Evolutionary conservation across 2,329 filamentous ascomycete species (phyloP).

Genomic region (Metarhizium sp.): DNA sequence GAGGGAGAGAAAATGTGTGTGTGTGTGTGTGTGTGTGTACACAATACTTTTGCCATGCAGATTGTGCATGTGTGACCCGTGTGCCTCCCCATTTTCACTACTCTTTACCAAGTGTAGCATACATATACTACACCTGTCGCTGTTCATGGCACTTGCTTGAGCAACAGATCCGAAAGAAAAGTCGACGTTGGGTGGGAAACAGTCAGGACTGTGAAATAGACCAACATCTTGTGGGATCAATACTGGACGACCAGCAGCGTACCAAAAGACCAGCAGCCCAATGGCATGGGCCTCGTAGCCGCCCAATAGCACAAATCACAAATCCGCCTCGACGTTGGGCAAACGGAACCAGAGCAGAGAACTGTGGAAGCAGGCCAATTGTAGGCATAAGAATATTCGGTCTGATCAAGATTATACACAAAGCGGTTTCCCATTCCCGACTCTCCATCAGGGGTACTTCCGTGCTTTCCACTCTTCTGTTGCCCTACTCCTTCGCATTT

Average conservation of each 20-base stretch:
- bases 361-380: neutral
- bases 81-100: too few relatives aligned
- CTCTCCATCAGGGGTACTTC: neutral
- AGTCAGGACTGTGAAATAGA: neutral
- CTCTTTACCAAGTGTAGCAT: neutral
- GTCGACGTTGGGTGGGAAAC: neutral
- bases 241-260: neutral
- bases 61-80: too few relatives aligned
- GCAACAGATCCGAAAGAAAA: neutral
- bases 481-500: constrained; percentile 18
- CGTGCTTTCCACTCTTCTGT: too few relatives aligned
- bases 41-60: too few relatives aligned
- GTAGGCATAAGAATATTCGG: neutral
- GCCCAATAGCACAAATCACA: neutral
- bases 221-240: neutral
- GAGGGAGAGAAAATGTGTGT: too few relatives aligned
- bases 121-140: too few relatives aligned
- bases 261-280: neutral
- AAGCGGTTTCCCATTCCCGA: neutral
- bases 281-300: neutral
- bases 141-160: neutral
- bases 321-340: neutral
- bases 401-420: constrained; percentile 9
- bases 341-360: neutral
- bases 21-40: too few relatives aligned